phyloP scores from a whole-genome alignment of 106 monocot genomes.

The Acorus gramineus region DNA sequence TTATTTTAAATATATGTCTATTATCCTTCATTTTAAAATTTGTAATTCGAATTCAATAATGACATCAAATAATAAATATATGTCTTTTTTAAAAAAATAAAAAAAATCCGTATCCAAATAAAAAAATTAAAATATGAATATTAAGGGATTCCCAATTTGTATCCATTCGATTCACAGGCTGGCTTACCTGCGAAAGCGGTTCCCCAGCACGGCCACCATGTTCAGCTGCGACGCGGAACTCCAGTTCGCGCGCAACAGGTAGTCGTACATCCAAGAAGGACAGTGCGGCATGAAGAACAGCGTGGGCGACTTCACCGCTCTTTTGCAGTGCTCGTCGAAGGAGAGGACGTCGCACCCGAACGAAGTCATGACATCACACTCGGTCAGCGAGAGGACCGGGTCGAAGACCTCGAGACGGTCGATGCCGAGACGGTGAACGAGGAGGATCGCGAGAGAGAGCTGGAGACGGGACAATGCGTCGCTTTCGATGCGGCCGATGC shows the following conservation, averaged over 20 bases:
- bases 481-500: constrained; percentile 67
- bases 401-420: constrained; percentile 56
- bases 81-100: too few relatives aligned
- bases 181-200: constrained; percentile 65
- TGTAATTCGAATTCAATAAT: too few relatives aligned
- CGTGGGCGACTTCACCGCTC: constrained; percentile 37
- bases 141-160: too few relatives aligned
- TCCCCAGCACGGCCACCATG: constrained; percentile 58
- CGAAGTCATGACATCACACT: constrained; percentile 38
- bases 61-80: too few relatives aligned
- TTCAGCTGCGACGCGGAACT: constrained; percentile 18
- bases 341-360: constrained; percentile 32
- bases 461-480: constrained; percentile 55
- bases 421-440: constrained; percentile 24
- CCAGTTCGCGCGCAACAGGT: constrained; percentile 59
- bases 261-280: constrained; percentile 59
- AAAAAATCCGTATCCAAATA: too few relatives aligned
- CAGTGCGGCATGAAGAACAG: constrained; percentile 97
- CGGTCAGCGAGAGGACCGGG: constrained; percentile 58
- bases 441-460: constrained; percentile 54
- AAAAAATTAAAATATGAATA: too few relatives aligned
- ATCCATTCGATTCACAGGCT: too few relatives aligned
- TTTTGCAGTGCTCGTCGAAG: constrained; percentile 42
- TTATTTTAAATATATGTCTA: too few relatives aligned
- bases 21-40: too few relatives aligned